A percentile compares a stretch with the other conserved stretches of the same genome.
These are phyloP conservation scores for Calonectria fujianensis DNA, from an alignment of 2,329 filamentous ascomycete species.

Conservation along the genomic window DNA sequence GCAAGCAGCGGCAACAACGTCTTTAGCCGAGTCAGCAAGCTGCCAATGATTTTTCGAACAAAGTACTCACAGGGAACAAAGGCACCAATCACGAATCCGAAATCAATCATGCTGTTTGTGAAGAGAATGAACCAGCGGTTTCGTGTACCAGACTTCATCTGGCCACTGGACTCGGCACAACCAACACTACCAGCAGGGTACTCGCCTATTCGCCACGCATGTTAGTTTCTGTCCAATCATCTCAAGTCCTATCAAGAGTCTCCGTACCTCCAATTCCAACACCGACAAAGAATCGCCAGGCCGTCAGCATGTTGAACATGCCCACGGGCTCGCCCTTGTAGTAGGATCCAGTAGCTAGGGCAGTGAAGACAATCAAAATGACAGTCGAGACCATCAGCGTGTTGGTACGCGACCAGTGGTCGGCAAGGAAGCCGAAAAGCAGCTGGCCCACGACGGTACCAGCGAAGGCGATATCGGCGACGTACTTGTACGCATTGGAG, in stretches of 20 bases:
- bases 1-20: slow-evolving; percentile 74
- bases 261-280: slow-evolving; percentile 83
- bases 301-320: slow-evolving; percentile 84
- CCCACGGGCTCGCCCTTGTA: slow-evolving; percentile 80
- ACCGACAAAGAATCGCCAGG: slow-evolving; percentile 88
- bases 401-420: slow-evolving; percentile 90
- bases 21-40: slow-evolving; percentile 38
- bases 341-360: slow-evolving; percentile 85
- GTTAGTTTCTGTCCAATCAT: not conserved
- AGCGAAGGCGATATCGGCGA: slow-evolving; percentile 88
- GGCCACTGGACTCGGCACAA: slow-evolving; percentile 88
- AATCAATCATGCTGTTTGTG: slow-evolving; percentile 91
- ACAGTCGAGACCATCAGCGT: slow-evolving; percentile 87
- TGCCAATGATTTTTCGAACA: fast-evolving
- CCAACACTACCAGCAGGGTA: slow-evolving; percentile 88
- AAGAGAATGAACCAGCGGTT: slow-evolving; percentile 95
- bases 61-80: slow-evolving; percentile 77
- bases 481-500: slow-evolving; percentile 82
- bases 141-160: slow-evolving; percentile 86
- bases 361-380: slow-evolving; percentile 90
- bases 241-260: fast-evolving
- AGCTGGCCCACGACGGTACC: slow-evolving; percentile 90
- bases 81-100: slow-evolving; percentile 86
- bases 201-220: slow-evolving; percentile 69
- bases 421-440: slow-evolving; percentile 86